Evolutionary conservation across 768 basidiomycete genomes (phyloP).

Genomic region (Dioszegia hungarica): DNA sequence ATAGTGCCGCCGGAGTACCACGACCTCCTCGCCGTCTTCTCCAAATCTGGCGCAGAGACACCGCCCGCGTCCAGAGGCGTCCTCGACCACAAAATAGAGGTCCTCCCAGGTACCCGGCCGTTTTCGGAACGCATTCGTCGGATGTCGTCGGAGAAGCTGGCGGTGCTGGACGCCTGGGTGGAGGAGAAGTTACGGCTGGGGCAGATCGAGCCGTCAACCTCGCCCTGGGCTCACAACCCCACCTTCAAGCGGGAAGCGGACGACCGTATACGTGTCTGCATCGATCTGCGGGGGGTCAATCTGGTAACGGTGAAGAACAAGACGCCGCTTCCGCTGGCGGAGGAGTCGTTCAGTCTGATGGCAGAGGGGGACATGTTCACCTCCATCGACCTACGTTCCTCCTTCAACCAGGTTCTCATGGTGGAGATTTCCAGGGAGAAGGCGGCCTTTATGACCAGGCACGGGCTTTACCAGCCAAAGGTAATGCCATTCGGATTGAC

Average conservation of each 20-base stretch:
- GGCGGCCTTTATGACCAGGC: constrained; percentile 50
- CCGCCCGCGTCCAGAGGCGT: constrained; percentile 10
- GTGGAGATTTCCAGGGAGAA: constrained; percentile 53
- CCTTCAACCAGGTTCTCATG: constrained; percentile 53
- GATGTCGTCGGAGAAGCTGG: constrained; percentile 45
- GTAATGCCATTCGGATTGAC: constrained; percentile 36
- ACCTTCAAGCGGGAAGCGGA: constrained; percentile 51
- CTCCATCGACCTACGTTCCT: constrained; percentile 49
- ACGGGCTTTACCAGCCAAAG: constrained; percentile 22
- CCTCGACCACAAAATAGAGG: constrained; percentile 12
- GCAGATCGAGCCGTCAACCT: constrained; percentile 1
- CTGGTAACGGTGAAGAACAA: constrained; percentile 23
- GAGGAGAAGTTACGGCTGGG: constrained; percentile 47
- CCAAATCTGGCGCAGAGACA: constrained; percentile 4
- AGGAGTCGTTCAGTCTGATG: constrained; percentile 22
- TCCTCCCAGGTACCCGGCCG: constrained; percentile 19
- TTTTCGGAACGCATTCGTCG: constrained; percentile 49
- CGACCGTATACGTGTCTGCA: constrained; percentile 38
- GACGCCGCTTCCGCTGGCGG: constrained; percentile 29
- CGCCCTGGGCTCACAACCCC: constrained; percentile 24
- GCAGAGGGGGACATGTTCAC: constrained; percentile 17
- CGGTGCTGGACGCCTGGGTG: constrained; percentile 49
- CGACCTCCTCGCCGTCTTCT: constrained; percentile 12
- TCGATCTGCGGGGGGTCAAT: constrained; percentile 49
- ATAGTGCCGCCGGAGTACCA: constrained; percentile 9